Conservation (phyloP, 495 filamentous ascomycete genomes). For the Jackrogersella minutella region DNA sequence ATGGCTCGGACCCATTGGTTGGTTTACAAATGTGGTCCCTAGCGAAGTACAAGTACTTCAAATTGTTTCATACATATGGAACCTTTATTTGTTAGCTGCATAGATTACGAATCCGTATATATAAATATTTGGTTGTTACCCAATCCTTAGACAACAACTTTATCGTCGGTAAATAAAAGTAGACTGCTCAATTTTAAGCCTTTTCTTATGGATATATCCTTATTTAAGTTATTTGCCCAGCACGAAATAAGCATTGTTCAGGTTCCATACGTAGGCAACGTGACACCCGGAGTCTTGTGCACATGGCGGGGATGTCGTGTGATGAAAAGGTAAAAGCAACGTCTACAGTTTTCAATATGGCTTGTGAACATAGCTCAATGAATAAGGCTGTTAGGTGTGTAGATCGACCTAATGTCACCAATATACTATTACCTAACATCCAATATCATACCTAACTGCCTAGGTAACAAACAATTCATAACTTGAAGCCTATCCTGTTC, state of each 20-base stretch:
- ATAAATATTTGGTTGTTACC: not conserved
- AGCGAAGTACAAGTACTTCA: not conserved
- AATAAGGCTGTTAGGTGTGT: conserved; percentile 30
- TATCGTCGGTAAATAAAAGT: not conserved
- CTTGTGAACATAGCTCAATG: not conserved
- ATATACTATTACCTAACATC: too few relatives aligned
- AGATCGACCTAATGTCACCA: not conserved
- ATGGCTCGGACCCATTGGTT: not conserved
- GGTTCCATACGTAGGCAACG: conserved; percentile 15
- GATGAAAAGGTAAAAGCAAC: conserved; percentile 33
- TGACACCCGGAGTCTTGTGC: conserved; percentile 9
- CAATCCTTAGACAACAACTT: not conserved
- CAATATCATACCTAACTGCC: too few relatives aligned
- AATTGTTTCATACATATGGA: not conserved
- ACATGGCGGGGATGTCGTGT: conserved; percentile 19
- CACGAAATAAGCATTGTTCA: not conserved
- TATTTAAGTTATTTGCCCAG: not conserved
- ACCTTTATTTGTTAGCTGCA: too few relatives aligned
- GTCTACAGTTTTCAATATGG: not conserved
- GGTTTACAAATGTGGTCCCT: not conserved
- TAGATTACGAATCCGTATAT: too few relatives aligned
- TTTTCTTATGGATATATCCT: not conserved
- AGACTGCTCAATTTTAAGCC: not conserved
- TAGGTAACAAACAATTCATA: too few relatives aligned
- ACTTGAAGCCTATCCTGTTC: too few relatives aligned